Conservation (phyloP, 345 rosid species). For the Cardamine chenopodiifolia region DNA sequence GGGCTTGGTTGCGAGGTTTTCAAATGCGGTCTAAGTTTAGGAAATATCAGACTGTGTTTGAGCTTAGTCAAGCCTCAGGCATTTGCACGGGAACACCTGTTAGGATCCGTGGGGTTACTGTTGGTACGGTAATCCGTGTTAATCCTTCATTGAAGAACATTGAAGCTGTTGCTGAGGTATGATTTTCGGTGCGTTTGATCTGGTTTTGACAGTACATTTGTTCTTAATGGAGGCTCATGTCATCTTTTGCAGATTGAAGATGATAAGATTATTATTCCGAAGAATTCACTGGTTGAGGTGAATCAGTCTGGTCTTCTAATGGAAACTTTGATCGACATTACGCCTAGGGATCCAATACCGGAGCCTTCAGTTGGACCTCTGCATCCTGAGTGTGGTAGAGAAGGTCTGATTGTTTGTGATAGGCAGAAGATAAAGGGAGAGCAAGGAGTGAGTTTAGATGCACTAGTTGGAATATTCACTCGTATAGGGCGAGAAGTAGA, state of each 20-base stretch:
- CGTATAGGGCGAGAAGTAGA: slow-evolving; percentile 89
- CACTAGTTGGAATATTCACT: slow-evolving; percentile 82
- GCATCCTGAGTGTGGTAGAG: slow-evolving; percentile 71
- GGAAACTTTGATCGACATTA: slow-evolving; percentile 95
- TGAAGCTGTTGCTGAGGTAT: slow-evolving; percentile 93
- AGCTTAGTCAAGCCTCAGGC: slow-evolving; percentile 83
- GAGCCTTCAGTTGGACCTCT: slow-evolving; percentile 79
- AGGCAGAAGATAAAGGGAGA: slow-evolving; percentile 83
- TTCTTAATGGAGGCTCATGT: neutral
- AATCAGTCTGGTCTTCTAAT: slow-evolving; percentile 98
- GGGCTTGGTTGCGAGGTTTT: slow-evolving; percentile 92
- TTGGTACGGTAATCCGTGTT: slow-evolving; percentile 85
- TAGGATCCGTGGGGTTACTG: slow-evolving; percentile 94
- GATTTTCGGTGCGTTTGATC: slow-evolving; percentile 17
- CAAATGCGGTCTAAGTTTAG: slow-evolving; percentile 80
- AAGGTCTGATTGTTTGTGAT: slow-evolving; percentile 89
- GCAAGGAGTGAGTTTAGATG: slow-evolving; percentile 96
- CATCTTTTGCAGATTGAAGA: slow-evolving; percentile 74
- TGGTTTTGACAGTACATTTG: neutral
- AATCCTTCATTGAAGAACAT: slow-evolving; percentile 88
- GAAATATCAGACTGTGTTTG: slow-evolving; percentile 81
- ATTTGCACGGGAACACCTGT: slow-evolving; percentile 92
- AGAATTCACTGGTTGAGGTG: slow-evolving; percentile 85
- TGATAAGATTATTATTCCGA: slow-evolving; percentile 90
- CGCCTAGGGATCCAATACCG: slow-evolving; percentile 88